Evolutionary conservation across 176 grass and related monocot genomes (phyloP).

Genomic region (Carex cristatella): DNA sequence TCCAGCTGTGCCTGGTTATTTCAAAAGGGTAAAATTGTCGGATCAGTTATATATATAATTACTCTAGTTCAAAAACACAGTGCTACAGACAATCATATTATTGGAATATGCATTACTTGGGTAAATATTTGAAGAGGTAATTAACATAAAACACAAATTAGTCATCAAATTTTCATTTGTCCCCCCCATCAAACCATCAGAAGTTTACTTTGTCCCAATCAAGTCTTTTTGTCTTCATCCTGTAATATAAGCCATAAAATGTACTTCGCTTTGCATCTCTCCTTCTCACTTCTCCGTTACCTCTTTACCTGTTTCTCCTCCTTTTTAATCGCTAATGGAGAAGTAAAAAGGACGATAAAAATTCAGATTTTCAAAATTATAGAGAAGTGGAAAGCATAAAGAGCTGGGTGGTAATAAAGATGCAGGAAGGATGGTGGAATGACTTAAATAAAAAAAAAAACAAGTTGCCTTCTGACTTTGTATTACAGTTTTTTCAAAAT

Average conservation of each 20-base stretch:
- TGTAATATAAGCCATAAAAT: background rate
- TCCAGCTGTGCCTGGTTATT: constrained; percentile 70
- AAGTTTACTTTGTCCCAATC: background rate
- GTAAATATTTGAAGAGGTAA: background rate
- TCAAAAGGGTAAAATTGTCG: constrained; percentile 6
- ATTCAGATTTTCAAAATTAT: background rate
- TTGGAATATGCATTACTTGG: background rate
- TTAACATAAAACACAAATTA: background rate
- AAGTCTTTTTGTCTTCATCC: background rate
- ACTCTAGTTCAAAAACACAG: background rate
- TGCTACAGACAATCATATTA: background rate
- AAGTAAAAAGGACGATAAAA: background rate
- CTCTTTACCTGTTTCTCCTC: background rate
- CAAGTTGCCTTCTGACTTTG: no score
- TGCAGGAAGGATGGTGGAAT: background rate
- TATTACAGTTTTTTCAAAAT: no score
- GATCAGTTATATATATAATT: background rate
- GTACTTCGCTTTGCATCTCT: background rate
- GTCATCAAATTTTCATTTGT: background rate
- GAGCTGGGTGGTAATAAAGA: background rate
- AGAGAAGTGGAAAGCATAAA: background rate
- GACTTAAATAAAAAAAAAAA: no score
- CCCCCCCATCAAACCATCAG: background rate
- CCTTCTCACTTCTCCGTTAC: background rate
- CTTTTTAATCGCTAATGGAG: background rate